A percentile compares a stretch with the other conserved stretches of the same genome.
phyloP scores from a whole-genome alignment of 495 filamentous ascomycete species.

The Clavariopsis aquatica region DNA sequence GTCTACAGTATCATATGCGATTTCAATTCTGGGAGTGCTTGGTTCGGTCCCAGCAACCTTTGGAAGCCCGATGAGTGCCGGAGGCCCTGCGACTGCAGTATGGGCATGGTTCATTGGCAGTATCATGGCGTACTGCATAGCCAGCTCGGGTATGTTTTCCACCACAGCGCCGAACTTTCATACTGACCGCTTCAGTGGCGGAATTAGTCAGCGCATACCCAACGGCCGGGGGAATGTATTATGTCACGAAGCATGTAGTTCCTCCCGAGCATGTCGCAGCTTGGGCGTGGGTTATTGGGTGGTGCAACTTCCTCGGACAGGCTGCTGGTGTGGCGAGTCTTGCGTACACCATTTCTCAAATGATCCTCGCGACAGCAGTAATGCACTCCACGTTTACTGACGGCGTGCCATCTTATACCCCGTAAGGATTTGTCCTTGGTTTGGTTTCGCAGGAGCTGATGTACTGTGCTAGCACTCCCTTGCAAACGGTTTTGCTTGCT shows the following conservation, averaged over 20 bases:
- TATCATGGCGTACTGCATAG: constrained; percentile 67
- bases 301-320: constrained; percentile 69
- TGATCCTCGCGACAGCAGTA: constrained; percentile 66
- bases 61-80: constrained; percentile 60
- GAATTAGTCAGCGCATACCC: constrained; percentile 58
- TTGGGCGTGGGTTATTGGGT: constrained; percentile 59
- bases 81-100: constrained; percentile 70
- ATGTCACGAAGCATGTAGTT: constrained; percentile 49
- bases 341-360: constrained; percentile 67
- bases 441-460: constrained; percentile 13
- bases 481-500: constrained; percentile 64
- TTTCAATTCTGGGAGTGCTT: constrained; percentile 69
- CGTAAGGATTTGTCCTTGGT: constrained; percentile 45
- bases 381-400: constrained; percentile 56
- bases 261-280: constrained; percentile 50
- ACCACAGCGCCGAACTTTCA: not conserved
- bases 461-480: constrained; percentile 51
- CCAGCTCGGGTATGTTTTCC: constrained; percentile 54
- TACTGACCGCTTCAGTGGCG: constrained; percentile 45
- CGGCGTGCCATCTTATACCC: constrained; percentile 48
- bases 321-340: constrained; percentile 65
- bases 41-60: constrained; percentile 72
- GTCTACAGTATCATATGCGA: constrained; percentile 74
- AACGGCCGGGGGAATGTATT: constrained; percentile 56
- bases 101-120: constrained; percentile 74